Base-by-base conservation (phyloP, 164 flowering plant species). In the Annona cherimola region DNA sequence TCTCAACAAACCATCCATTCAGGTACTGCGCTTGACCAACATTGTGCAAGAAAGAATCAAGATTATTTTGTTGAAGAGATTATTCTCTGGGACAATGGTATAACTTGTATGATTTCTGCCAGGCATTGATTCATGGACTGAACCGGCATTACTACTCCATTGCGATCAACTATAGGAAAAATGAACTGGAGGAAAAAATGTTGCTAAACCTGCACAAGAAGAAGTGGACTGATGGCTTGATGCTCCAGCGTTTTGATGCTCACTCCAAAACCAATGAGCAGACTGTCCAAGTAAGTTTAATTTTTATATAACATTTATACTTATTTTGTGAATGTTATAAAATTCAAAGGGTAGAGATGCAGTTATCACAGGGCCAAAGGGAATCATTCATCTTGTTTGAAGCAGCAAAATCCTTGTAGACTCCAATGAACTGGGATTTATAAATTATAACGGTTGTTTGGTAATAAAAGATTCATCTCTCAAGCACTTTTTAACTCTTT, bases 61-160 rank as follows among this genome's bases (percentile, higher is more conserved):
- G 6, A 63, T 5, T 16, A 39, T 9, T 64, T 20, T 20, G 35
- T 62, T 41, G 20, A 14, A 35, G 14, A 50, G 57, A 50, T 50
- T 2, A 50, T 50, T 16, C 35, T 14, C 9, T 62, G 35, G 7
- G 4, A 62, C 40, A 11, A 26, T 20, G 41, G 26, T 11, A 20
- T 62, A 54, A 20, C 18, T 64, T 40, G 1, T 64, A 42, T 64
- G 43, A 64, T 20, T 64, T 63, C 66, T 46, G 40, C 41, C 91
- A 92, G 97, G 98, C 97, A 45, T 73, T 94, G 85, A 94, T 92
- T 76, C 97, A 92, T 80, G 97, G 97, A 42, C 73, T 94, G 85
- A 94, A 92, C 82, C 84, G 97, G 74, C 98, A 94, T 76, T 94
- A 94, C 71, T 94, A 94, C 84, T 94, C 98, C 3, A 92, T 90